Conservation (phyloP, 257 asterid species). For the Thymus mandschuricus region DNA sequence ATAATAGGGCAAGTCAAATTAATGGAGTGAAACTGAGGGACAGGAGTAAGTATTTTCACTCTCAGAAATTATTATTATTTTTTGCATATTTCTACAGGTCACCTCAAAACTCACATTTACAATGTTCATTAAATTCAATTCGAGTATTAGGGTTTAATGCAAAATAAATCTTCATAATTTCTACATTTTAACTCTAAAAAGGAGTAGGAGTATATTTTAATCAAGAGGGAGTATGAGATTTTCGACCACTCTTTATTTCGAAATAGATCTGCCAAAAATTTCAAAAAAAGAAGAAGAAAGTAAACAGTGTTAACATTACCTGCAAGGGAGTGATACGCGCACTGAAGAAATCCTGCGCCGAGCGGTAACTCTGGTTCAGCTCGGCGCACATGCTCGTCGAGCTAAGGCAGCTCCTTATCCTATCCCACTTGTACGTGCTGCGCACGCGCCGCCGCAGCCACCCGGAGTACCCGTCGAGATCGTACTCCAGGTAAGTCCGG, state of each 20-base stretch:
- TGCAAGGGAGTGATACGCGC: slow-evolving; percentile 79
- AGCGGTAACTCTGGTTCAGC: slow-evolving; percentile 73
- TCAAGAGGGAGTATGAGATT: no score
- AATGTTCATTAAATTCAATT: no score
- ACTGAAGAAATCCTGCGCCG: slow-evolving; percentile 94
- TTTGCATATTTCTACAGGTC: no score
- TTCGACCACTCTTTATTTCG: neutral
- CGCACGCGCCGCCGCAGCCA: slow-evolving; percentile 71
- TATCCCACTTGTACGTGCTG: slow-evolving; percentile 81
- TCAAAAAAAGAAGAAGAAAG: neutral
- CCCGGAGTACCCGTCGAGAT: slow-evolving; percentile 64
- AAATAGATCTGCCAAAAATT: neutral
- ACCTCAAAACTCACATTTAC: neutral
- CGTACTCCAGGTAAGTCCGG: slow-evolving; percentile 74
- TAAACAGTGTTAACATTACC: slow-evolving; percentile 40
- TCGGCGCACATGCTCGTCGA: slow-evolving; percentile 66
- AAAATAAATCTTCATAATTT: neutral
- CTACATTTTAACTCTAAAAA: no score
- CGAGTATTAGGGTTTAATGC: no score
- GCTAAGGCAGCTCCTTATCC: slow-evolving; percentile 73
- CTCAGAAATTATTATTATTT: no score
- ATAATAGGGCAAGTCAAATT: no score
- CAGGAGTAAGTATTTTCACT: no score
- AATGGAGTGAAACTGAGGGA: no score
- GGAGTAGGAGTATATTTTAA: no score